Evolutionary conservation across 1,284 basidiomycete species (phyloP).

Genomic region (Polyporus tsugae): DNA sequence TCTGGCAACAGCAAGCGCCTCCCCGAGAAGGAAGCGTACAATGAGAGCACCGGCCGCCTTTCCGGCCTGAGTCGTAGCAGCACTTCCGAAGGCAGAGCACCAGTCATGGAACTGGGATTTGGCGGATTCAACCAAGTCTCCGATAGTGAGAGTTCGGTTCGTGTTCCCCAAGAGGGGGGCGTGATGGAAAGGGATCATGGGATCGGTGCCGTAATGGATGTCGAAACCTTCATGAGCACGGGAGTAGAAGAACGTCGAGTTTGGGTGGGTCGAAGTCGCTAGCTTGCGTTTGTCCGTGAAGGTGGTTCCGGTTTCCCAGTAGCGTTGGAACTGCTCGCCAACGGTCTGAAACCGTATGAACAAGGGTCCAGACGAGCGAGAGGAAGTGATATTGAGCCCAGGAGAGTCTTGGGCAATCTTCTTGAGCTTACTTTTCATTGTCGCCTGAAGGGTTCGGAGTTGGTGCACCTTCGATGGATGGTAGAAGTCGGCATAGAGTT

Average conservation of each 20-base stretch:
- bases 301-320: conserved; percentile 54
- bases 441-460: conserved; percentile 29
- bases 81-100: conserved; percentile 44
- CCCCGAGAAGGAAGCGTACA: conserved; percentile 13
- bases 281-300: conserved; percentile 40
- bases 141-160: conserved; percentile 21
- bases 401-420: not conserved
- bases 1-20: conserved; percentile 18
- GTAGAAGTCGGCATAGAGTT: conserved; percentile 26
- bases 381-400: not conserved
- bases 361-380: not conserved
- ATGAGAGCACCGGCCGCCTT: not conserved
- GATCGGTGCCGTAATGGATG: conserved; percentile 57
- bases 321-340: conserved; percentile 40
- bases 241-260: conserved; percentile 60
- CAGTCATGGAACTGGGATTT: conserved; percentile 47
- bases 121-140: conserved; percentile 41
- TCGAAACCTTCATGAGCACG: conserved; percentile 49
- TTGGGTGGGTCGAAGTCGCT: conserved; percentile 45
- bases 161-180: conserved; percentile 45
- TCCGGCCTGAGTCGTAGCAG: conserved; percentile 4
- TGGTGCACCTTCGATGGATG: conserved; percentile 27
- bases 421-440: conserved; percentile 16
- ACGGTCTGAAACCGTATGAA: not conserved
- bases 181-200: conserved; percentile 56